A percentile compares a stretch with the other conserved stretches of the same genome.
Evolutionary conservation across 208 protist genomes (phyloP).

Genomic region (Leishmania mexicana): DNA sequence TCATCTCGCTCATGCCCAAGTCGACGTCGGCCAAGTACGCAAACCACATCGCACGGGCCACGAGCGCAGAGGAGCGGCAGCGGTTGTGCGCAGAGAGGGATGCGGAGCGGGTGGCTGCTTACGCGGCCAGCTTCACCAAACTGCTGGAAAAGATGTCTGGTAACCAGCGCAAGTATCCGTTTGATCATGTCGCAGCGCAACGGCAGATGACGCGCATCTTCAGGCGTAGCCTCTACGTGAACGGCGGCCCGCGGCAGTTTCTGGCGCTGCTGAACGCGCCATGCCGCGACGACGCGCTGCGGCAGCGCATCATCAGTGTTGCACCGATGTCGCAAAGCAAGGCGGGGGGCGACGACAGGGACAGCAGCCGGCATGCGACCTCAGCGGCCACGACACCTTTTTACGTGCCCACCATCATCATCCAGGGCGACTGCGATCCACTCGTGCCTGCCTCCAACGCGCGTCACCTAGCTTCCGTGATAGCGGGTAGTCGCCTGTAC

Average conservation of each 20-base stretch:
- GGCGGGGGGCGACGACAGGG: not conserved
- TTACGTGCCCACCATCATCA: slow-evolving; percentile 69
- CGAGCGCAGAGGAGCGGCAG: slow-evolving; percentile 31
- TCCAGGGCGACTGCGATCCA: slow-evolving; percentile 67
- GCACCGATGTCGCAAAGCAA: not conserved
- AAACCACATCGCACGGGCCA: slow-evolving; percentile 27
- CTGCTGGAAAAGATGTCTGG: slow-evolving; percentile 46
- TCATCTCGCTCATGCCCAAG: slow-evolving; percentile 36
- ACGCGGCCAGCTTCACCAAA: slow-evolving; percentile 38
- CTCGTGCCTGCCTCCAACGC: slow-evolving; percentile 61
- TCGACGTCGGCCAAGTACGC: slow-evolving; percentile 41
- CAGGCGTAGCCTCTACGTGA: slow-evolving; percentile 46
- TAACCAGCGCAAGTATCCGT: slow-evolving; percentile 37
- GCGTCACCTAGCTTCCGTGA: slow-evolving; percentile 37
- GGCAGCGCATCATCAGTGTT: slow-evolving; percentile 34
- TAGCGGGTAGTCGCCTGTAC: slow-evolving; percentile 44
- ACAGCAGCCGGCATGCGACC: not conserved
- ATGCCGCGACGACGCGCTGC: slow-evolving; percentile 31
- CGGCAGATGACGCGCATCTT: slow-evolving; percentile 46
- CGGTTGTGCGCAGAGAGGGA: slow-evolving; percentile 31
- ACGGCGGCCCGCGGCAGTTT: slow-evolving; percentile 57
- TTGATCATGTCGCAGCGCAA: slow-evolving; percentile 35
- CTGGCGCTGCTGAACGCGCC: slow-evolving; percentile 55
- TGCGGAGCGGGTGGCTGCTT: slow-evolving; percentile 33
- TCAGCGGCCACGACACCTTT: not conserved